These are phyloP conservation scores for Lavandula angustifolia DNA, from an alignment of 257 asterid species.

Conservation along the genomic window DNA sequence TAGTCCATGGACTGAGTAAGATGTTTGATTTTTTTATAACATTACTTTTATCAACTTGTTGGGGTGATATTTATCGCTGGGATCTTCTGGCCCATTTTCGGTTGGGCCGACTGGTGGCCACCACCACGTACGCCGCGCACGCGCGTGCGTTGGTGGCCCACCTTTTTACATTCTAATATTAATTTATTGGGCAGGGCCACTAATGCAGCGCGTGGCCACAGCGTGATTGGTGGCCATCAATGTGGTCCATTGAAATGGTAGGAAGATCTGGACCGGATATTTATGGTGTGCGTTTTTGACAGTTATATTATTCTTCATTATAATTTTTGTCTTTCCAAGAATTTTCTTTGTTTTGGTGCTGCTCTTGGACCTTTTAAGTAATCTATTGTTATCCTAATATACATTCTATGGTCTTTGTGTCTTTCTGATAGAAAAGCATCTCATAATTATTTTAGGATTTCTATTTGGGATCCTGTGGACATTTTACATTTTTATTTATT, in stretches of 20 bases:
- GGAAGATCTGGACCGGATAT: too few species aligned
- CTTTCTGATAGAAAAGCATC: neutral
- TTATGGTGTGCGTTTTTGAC: too few species aligned
- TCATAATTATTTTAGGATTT: neutral
- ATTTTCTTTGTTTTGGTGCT: neutral
- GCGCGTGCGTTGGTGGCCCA: too few species aligned
- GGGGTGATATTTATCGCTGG: neutral
- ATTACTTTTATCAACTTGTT: neutral
- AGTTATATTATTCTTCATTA: too few species aligned
- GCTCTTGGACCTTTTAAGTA: neutral
- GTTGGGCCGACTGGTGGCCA: too few species aligned
- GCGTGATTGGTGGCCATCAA: too few species aligned
- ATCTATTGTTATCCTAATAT: neutral
- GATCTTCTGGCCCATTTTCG: too few species aligned
- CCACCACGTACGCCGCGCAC: too few species aligned
- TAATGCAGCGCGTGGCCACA: too few species aligned
- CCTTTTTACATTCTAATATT: too few species aligned
- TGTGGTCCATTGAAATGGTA: too few species aligned
- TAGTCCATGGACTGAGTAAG: conserved; percentile 1
- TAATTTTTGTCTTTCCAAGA: neutral
- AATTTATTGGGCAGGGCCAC: too few species aligned
- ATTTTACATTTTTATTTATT: conserved; percentile 20
- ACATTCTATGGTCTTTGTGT: neutral
- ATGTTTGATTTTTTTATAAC: neutral
- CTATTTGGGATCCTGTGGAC: conserved; percentile 13